Conservation (phyloP, 177 flowering plant species). For the Vitis hybrid region DNA sequence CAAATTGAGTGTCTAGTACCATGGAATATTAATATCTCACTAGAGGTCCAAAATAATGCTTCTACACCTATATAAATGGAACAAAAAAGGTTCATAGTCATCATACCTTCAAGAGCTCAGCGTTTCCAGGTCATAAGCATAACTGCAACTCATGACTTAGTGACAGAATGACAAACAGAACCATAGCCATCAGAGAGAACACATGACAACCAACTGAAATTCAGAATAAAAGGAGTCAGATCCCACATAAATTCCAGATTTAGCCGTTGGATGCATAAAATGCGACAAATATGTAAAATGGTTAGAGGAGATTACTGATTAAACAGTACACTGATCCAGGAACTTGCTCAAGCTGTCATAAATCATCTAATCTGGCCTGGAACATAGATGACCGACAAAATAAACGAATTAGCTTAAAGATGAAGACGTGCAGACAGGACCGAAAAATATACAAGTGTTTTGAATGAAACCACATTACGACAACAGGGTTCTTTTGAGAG, state of each 20-base stretch:
- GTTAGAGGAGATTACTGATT: slow-evolving; percentile 16
- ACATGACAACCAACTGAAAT: slow-evolving; percentile 16
- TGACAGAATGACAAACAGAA: slow-evolving; percentile 14
- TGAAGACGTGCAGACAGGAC: neutral
- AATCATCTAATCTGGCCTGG: slow-evolving; percentile 18
- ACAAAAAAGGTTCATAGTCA: neutral
- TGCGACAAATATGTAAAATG: neutral
- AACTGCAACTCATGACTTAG: slow-evolving; percentile 38
- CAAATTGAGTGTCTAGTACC: too few relatives aligned
- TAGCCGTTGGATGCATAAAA: neutral
- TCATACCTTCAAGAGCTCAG: slow-evolving; percentile 40
- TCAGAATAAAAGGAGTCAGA: slow-evolving; percentile 2
- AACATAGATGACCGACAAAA: slow-evolving; percentile 29
- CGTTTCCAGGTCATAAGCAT: slow-evolving; percentile 12
- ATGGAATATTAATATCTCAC: too few relatives aligned
- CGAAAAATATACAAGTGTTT: neutral
- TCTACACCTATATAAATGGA: too few relatives aligned
- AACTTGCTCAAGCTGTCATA: slow-evolving; percentile 13
- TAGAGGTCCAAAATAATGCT: too few relatives aligned
- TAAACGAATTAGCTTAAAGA: neutral
- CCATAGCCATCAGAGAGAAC: slow-evolving; percentile 13
- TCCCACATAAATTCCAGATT: neutral
- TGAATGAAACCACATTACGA: neutral
- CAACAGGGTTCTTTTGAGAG: neutral
- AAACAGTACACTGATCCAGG: slow-evolving; percentile 20